phyloP scores from a whole-genome alignment of 225 moss, liverwort and hornwort species.

The Climacium dendroides region DNA sequence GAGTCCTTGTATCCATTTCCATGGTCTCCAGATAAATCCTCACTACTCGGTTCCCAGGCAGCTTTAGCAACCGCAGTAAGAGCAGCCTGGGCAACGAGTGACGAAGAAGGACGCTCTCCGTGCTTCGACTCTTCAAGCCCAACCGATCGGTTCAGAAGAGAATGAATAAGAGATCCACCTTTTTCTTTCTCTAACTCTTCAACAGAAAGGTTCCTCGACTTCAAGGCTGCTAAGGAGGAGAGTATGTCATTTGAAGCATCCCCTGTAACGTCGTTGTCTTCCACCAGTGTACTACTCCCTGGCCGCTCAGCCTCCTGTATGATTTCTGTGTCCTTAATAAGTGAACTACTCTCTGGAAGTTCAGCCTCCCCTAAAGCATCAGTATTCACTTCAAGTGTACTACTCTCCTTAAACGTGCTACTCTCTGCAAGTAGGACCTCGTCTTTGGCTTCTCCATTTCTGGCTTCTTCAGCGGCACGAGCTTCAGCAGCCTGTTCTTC shows the following conservation, averaged over 20 bases:
- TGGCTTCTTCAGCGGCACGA: slow-evolving; percentile 20
- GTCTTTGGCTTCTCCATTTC: not conserved
- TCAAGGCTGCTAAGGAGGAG: slow-evolving; percentile 18
- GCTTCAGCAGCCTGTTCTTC: slow-evolving; percentile 15
- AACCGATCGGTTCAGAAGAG: slow-evolving; percentile 48
- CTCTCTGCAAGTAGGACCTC: not conserved
- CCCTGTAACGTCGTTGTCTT: not conserved
- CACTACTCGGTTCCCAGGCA: slow-evolving; percentile 16
- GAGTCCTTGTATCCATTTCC: slow-evolving; percentile 4
- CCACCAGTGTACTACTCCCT: not conserved
- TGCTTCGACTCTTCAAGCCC: slow-evolving; percentile 39
- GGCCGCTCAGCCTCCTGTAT: not conserved
- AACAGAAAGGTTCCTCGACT: not conserved
- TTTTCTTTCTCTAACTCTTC: slow-evolving; percentile 4
- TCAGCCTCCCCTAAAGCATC: not conserved
- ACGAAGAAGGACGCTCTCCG: slow-evolving; percentile 32
- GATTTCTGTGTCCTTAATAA: not conserved
- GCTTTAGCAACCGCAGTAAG: slow-evolving; percentile 52
- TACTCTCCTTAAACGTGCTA: not conserved
- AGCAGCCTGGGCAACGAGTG: slow-evolving; percentile 60
- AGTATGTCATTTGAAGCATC: slow-evolving; percentile 3
- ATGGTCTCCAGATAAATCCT: not conserved
- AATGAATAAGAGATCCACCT: slow-evolving; percentile 30
- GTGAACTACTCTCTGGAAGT: not conserved
- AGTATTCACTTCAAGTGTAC: not conserved